Evolutionary conservation across 169 alveolate genomes (phyloP), one percentile per base, ranked within the genome.

Genomic region (Fabrea salina): DNA sequence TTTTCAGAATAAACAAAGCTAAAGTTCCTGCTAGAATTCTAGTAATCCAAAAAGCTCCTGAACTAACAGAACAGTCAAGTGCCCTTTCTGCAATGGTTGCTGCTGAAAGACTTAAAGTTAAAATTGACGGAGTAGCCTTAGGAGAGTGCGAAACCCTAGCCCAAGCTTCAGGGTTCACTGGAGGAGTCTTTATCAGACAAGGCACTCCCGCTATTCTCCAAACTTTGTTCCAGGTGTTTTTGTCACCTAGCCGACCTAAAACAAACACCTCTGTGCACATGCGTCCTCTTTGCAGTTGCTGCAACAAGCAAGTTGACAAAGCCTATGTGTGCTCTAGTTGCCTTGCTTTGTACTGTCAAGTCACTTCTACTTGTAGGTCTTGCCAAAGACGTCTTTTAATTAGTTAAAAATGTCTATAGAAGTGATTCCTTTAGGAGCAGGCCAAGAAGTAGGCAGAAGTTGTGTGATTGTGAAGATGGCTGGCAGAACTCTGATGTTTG

Each of bases 401-500:
- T n/a, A n/a, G n/a, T n/a, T 54, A 54, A n/a, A 54, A 64, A 64
- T 64, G 75, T 64, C 75, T 39, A 64, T 64, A 30, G 83, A 64
- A 40, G 41, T 96, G 32, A 86, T 84, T 11, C 97, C 97, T 66
- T 93, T 98, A 61, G 99, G 99, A n/a, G 99, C 99, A 5, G 99
- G 99, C 4, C 97, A 97, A 87, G 99, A 97, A 53, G 99, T 98
- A n/a, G 99, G 99, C 11, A 89, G 99, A 43, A 95, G 98, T 58
- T 97, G 99, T 80, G 93, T 97, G 30, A 90, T 97, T 27, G 97
- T 97, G 32, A 97, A 96, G 22, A 87, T 97, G 58, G 97, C 94
- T 53, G 96, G 97, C 40, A 93, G 96, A 82, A 89, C 95, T 40
- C 89, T 98, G 11, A 94, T 97, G 97, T 91, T 98, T 77, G 99